Conservation (phyloP, 2,329 filamentous ascomycete species). For the Claviceps cyperi region DNA sequence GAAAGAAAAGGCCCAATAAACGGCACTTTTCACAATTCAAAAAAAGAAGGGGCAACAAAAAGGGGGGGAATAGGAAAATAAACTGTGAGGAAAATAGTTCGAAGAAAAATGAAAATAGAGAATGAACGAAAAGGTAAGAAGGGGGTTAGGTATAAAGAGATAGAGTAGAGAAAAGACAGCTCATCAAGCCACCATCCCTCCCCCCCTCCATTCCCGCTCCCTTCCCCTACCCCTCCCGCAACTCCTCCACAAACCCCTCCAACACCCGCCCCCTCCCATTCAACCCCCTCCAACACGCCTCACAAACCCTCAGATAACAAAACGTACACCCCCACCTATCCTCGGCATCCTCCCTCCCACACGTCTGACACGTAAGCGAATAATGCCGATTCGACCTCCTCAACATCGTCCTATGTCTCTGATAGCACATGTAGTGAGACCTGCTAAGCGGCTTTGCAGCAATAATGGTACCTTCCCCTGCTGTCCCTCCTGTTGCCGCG, state of each 20-base stretch:
- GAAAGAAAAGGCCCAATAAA: too few species aligned
- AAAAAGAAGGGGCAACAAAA: too few species aligned
- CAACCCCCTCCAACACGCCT: slow-evolving; percentile 29
- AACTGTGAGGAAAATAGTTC: background rate
- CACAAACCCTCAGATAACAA: slow-evolving; percentile 39
- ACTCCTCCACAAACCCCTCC: slow-evolving; percentile 22
- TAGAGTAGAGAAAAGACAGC: background rate
- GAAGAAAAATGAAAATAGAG: background rate
- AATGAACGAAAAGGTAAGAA: background rate
- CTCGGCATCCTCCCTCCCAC: slow-evolving; percentile 29
- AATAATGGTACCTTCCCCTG: slow-evolving; percentile 22
- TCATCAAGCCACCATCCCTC: background rate
- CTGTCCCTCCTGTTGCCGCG: slow-evolving; percentile 15
- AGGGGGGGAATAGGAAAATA: too few species aligned
- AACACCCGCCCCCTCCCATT: slow-evolving; percentile 29
- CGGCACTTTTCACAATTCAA: too few species aligned
- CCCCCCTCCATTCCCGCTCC: slow-evolving; percentile 6
- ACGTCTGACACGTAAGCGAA: slow-evolving; percentile 39
- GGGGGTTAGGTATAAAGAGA: background rate
- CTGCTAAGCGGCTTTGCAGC: slow-evolving; percentile 29
- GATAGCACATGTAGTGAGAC: slow-evolving; percentile 31
- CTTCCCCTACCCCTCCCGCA: slow-evolving; percentile 20
- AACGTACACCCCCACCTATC: slow-evolving; percentile 33
- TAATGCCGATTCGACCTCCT: slow-evolving; percentile 33
- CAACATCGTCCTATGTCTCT: slow-evolving; percentile 33